phyloP scores from a whole-genome alignment of 352 stramenopile genomes.

The Blastocystis hominis region DNA sequence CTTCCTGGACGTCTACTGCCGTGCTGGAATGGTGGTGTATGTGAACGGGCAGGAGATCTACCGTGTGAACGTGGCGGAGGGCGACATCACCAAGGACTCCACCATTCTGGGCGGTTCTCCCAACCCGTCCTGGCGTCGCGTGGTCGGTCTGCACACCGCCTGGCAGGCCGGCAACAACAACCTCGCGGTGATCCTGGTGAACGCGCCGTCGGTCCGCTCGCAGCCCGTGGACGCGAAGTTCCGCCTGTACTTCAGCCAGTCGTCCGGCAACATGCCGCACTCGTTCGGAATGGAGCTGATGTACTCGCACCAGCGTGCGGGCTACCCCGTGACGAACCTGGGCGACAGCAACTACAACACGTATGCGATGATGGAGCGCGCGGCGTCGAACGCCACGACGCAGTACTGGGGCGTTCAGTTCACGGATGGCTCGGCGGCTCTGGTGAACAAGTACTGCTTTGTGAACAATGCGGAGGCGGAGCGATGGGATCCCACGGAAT shows the following conservation, averaged over 20 bases:
- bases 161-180: not conserved
- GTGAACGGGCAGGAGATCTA: conserved; percentile 53
- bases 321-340: conserved; percentile 23
- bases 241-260: conserved; percentile 35
- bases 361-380: not conserved
- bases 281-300: not conserved
- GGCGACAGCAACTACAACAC: conserved; percentile 22
- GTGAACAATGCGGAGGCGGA: conserved; percentile 4
- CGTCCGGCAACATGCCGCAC: not conserved
- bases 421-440: not conserved
- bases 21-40: conserved; percentile 49
- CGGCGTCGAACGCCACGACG: not conserved
- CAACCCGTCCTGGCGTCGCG: not conserved
- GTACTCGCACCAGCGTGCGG: not conserved
- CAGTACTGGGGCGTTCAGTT: conserved; percentile 44
- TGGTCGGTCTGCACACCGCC: conserved; percentile 5
- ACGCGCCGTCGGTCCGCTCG: not conserved
- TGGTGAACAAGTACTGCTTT: conserved; percentile 42
- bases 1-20: conserved; percentile 33
- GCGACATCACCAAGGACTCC: not conserved
- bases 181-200: conserved; percentile 31
- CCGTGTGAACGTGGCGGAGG: conserved; percentile 21
- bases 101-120: conserved; percentile 15
- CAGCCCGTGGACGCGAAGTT: conserved; percentile 15
- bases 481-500: not conserved